Evolutionary conservation across 1,284 basidiomycete genomes (phyloP).

Genomic region (Marasmius sp.): DNA sequence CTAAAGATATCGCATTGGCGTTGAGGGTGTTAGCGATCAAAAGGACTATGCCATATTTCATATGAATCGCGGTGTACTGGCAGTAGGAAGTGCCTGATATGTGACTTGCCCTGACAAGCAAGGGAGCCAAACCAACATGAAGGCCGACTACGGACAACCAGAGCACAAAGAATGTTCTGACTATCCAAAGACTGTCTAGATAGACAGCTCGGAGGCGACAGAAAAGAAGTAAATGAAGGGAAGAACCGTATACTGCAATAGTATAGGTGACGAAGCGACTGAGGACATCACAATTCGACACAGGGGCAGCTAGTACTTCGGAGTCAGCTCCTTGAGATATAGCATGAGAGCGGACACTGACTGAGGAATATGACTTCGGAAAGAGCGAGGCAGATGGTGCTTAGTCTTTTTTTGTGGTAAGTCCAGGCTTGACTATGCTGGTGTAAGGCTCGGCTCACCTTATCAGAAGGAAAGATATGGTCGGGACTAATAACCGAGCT

Average conservation of each 20-base stretch:
- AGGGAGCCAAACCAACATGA: neutral
- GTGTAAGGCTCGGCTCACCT: too few relatives aligned
- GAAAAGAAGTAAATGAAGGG: neutral
- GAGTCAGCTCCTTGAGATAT: neutral
- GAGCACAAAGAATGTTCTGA: neutral
- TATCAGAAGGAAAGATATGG: too few relatives aligned
- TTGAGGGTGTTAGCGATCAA: neutral
- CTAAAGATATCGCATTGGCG: neutral
- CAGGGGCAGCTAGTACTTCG: neutral
- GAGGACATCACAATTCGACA: neutral
- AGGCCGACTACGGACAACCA: neutral
- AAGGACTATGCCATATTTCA: neutral
- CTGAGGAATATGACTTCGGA: neutral
- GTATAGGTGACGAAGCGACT: neutral
- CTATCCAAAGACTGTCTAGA: neutral
- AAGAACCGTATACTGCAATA: neutral
- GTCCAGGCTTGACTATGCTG: too few relatives aligned
- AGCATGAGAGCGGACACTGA: neutral
- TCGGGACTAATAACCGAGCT: too few relatives aligned
- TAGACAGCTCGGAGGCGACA: neutral
- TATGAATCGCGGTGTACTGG: neutral
- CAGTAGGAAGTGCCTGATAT: neutral
- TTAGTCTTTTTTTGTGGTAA: neutral
- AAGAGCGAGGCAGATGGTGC: neutral
- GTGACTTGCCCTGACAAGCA: neutral